These are phyloP conservation scores for Cadophora sp. DNA, from an alignment of 2,329 filamentous ascomycete genomes.

Conservation along the genomic window DNA sequence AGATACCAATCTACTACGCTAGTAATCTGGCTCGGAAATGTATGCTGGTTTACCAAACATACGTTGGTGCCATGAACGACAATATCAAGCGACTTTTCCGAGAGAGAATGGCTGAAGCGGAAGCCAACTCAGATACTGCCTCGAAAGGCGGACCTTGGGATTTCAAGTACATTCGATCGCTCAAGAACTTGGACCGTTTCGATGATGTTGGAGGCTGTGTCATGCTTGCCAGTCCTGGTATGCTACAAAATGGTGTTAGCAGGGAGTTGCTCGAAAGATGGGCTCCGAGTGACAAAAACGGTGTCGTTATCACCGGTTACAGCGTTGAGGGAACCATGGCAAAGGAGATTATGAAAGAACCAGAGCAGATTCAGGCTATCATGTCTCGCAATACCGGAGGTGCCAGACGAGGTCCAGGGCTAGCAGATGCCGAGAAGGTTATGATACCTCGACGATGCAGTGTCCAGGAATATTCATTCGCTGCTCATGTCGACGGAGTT, in stretches of 20 bases:
- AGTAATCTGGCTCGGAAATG: constrained; percentile 94
- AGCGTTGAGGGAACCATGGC: constrained; percentile 99
- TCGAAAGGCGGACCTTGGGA: constrained; percentile 93
- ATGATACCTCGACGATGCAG: constrained; percentile 94
- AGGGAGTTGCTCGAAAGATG: constrained; percentile 91
- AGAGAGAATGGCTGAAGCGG: constrained; percentile 89
- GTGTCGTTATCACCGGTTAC: constrained; percentile 98
- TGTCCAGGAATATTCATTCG: constrained; percentile 93
- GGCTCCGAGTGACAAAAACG: constrained; percentile 96
- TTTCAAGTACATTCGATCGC: constrained; percentile 89
- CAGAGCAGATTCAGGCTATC: constrained; percentile 91
- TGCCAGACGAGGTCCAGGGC: constrained; percentile 63
- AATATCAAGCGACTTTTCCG: constrained; percentile 97
- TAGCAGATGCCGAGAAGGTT: constrained; percentile 78
- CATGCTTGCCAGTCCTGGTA: constrained; percentile 97
- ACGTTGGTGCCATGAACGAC: constrained; percentile 98
- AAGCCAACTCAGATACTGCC: constrained; percentile 75
- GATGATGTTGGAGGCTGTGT: constrained; percentile 96
- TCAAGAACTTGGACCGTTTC: constrained; percentile 93
- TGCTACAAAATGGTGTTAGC: constrained; percentile 96
- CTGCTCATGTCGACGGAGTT: constrained; percentile 93
- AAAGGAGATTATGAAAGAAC: constrained; percentile 92
- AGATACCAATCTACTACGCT: constrained; percentile 95
- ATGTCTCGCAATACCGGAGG: constrained; percentile 78
- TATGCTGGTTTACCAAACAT: constrained; percentile 99